Conservation (phyloP, 2,329 filamentous ascomycete species). For the Gliomastix tumulicola region DNA sequence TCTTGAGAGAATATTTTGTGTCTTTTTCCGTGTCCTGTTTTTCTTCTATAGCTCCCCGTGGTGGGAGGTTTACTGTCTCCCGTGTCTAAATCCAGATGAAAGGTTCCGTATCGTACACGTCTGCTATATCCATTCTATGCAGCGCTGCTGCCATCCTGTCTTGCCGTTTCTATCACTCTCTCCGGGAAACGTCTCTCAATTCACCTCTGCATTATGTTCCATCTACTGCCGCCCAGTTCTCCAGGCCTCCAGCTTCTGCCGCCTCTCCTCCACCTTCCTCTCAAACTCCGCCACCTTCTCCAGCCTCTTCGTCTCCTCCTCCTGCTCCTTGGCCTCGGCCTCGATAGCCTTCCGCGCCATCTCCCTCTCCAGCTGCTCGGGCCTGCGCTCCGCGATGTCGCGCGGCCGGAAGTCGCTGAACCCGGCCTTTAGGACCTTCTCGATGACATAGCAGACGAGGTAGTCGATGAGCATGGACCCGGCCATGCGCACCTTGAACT, state of each 20-base stretch:
- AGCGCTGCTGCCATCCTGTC: too few species aligned
- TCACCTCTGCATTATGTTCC: too few species aligned
- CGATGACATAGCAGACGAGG: constrained; percentile 77
- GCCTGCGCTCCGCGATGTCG: constrained; percentile 81
- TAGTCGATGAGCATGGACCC: constrained; percentile 83
- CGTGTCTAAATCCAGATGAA: too few species aligned
- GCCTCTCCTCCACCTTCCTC: constrained; percentile 45
- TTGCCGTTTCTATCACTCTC: too few species aligned
- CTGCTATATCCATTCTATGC: too few species aligned
- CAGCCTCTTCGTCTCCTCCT: constrained; percentile 42
- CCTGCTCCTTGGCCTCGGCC: constrained; percentile 36
- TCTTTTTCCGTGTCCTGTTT: too few species aligned
- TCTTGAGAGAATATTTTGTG: too few species aligned
- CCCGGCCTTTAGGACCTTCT: constrained; percentile 73
- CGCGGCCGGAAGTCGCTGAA: constrained; percentile 92
- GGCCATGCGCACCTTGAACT: constrained; percentile 87
- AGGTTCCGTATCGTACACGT: too few species aligned
- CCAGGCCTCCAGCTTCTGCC: constrained; percentile 40
- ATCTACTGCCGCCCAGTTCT: constrained; percentile 22
- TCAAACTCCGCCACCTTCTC: constrained; percentile 55
- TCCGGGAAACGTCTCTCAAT: too few species aligned
- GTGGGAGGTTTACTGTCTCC: too few species aligned
- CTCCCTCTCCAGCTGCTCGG: constrained; percentile 80
- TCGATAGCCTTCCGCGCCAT: constrained; percentile 57
- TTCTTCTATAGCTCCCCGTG: too few species aligned